Base-by-base conservation (phyloP, 2,329 filamentous ascomycete species). In the Beauveria sp. region DNA sequence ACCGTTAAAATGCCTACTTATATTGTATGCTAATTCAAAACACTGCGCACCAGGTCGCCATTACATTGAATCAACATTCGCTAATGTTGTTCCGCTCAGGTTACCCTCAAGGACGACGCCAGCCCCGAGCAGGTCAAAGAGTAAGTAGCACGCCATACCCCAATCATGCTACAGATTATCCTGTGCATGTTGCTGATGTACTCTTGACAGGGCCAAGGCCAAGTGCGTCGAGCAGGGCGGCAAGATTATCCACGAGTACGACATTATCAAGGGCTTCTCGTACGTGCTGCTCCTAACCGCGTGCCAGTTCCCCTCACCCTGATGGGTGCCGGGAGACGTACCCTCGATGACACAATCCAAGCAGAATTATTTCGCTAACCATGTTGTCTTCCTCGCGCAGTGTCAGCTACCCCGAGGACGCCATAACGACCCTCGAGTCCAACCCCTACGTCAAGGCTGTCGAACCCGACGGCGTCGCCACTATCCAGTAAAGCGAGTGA, bases 241-340 rank as follows among this genome's bases (percentile, higher is more conserved):
- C 73, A 86, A 85, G 75, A 95, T 98, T 77, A 85, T 79, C 61
- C 87, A 95, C 69, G 90, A 95, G 74, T 96, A 91, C 81, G 88
- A 78, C 64, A 77, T 96, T 69, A 92, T 96, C 83, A 96, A 93
- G 80, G 93, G 89, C 63, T 97, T 97, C 80, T 88, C 90, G 93
- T 97, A 86, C 68, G 90, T 81, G 52, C 16, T 62, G 3, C n/a
- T 38, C 26, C 40, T 34, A 50, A 38, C n/a, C 42, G 22, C 42
- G 46, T 34, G 2, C 28, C 50, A 52, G 18, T 40, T 51, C 14
- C 31, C 14, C 7, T 14, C 43, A 59, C 56, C 46, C 46, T 48
- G 54, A 57, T 57, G 43, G 53, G 16, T 56, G 53, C 34, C 46
- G 34, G 56, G 31, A 28, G 46, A 5, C 7, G 56, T 28, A 50